phyloP scores from a whole-genome alignment of 1,284 basidiomycete genomes.

The Tilletia setariae region DNA sequence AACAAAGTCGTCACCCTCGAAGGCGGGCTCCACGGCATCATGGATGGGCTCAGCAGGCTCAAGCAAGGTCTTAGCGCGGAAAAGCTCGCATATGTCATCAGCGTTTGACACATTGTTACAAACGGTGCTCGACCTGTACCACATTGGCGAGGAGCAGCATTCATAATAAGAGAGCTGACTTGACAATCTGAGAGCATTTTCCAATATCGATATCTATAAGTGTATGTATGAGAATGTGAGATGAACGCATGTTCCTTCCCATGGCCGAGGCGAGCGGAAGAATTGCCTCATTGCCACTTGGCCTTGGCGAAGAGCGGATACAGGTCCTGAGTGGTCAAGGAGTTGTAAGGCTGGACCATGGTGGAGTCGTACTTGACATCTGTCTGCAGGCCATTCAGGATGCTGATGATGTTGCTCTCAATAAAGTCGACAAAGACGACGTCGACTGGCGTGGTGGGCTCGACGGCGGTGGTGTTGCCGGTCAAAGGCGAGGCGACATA shows the following conservation, averaged over 20 bases:
- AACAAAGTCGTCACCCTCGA: conserved; percentile 39
- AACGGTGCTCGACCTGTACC: not conserved
- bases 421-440: conserved; percentile 27
- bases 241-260: too few relatives aligned
- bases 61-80: conserved; percentile 42
- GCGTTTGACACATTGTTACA: conserved; percentile 12
- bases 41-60: conserved; percentile 38
- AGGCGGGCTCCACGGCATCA: conserved; percentile 36
- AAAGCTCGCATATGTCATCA: conserved; percentile 42
- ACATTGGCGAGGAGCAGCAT: too few relatives aligned
- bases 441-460: conserved; percentile 24
- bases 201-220: not conserved
- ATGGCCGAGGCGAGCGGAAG: too few relatives aligned
- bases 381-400: conserved; percentile 29
- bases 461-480: conserved; percentile 20
- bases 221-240: not conserved
- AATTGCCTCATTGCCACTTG: conserved; percentile 38
- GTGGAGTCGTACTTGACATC: conserved; percentile 27
- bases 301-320: conserved; percentile 42
- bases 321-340: conserved; percentile 45
- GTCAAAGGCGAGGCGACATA: conserved; percentile 40
- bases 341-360: conserved; percentile 38
- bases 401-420: conserved; percentile 20
- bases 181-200: too few relatives aligned
- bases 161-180: too few relatives aligned